A percentile compares a stretch with the other conserved stretches of the same genome.
phyloP scores from a whole-genome alignment of 805 yeast genomes.

The Nakazawaea sp. region DNA sequence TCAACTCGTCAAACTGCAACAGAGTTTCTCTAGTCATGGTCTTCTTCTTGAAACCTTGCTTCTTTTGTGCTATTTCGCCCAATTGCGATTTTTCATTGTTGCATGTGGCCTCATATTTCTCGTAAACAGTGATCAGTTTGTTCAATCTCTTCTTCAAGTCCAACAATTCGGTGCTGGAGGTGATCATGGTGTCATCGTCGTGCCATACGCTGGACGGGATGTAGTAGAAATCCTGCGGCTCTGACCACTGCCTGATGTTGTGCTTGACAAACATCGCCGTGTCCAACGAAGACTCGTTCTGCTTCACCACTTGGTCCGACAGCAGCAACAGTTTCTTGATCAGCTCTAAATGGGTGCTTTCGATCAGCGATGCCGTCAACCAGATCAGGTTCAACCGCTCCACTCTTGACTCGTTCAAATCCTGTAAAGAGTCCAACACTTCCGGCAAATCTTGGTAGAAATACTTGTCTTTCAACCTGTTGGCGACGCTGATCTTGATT shows the following conservation, averaged over 20 bases:
- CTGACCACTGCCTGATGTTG: conserved; percentile 69
- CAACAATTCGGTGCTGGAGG: conserved; percentile 49
- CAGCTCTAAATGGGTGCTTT: conserved; percentile 38
- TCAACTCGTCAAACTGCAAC: conserved; percentile 39
- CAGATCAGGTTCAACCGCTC: conserved; percentile 63
- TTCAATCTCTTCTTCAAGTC: conserved; percentile 48
- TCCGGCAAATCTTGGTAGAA: conserved; percentile 93
- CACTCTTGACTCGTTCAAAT: conserved; percentile 73
- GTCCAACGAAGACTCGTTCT: conserved; percentile 70
- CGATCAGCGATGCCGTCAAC: conserved; percentile 54
- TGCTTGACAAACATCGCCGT: conserved; percentile 91
- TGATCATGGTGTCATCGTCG: conserved; percentile 76
- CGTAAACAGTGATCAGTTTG: conserved; percentile 28
- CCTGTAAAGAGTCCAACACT: conserved; percentile 76
- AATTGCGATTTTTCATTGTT: conserved; percentile 42
- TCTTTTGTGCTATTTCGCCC: conserved; percentile 28
- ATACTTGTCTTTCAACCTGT: conserved; percentile 87
- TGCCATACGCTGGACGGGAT: conserved; percentile 95
- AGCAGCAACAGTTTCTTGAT: conserved; percentile 35
- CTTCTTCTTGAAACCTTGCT: conserved; percentile 31
- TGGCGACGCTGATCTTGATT: conserved; percentile 75
- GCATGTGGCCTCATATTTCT: conserved; percentile 33
- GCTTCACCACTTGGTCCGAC: conserved; percentile 50
- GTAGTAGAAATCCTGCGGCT: conserved; percentile 79
- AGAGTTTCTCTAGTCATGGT: conserved; percentile 29